Conservation (phyloP, 2,329 filamentous ascomycete genomes). For the Penicillium sp. region DNA sequence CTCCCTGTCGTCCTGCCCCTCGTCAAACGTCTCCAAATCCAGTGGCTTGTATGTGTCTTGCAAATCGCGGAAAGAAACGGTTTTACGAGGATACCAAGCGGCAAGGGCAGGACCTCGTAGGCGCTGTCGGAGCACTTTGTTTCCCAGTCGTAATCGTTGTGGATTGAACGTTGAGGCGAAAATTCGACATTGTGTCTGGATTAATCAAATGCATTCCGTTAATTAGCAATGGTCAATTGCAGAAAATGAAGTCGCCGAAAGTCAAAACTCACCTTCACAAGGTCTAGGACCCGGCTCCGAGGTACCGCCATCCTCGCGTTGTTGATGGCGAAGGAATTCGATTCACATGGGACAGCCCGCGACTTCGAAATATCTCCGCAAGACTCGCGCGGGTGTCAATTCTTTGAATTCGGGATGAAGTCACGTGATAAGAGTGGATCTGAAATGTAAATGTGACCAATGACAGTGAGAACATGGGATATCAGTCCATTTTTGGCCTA, state of each 20-base stretch:
- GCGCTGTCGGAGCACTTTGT: slow-evolving; percentile 86
- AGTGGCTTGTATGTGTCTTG: slow-evolving; percentile 63
- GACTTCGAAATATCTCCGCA: not conserved
- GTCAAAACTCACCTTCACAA: slow-evolving; percentile 66
- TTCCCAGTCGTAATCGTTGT: slow-evolving; percentile 73
- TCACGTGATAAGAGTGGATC: not conserved
- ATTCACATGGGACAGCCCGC: not conserved
- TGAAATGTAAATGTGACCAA: not conserved
- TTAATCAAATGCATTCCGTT: slow-evolving; percentile 1
- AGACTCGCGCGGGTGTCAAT: not conserved
- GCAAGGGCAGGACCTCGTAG: slow-evolving; percentile 77
- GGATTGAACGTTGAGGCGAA: slow-evolving; percentile 93
- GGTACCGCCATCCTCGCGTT: slow-evolving; percentile 10
- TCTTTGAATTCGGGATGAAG: not conserved
- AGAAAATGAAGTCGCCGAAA: not conserved
- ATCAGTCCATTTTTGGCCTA: not conserved
- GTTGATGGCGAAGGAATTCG: not conserved
- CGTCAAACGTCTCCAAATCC: slow-evolving; percentile 65
- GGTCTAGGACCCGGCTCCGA: slow-evolving; percentile 55
- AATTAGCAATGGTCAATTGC: not conserved
- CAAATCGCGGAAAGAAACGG: slow-evolving; percentile 69
- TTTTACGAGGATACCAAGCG: slow-evolving; percentile 80
- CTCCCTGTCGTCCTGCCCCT: slow-evolving; percentile 75
- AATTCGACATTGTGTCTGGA: slow-evolving; percentile 80
- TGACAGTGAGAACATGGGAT: not conserved